Percentiles rank a stretch among this genome's conserved stretches.
Evolutionary conservation across 805 yeast genomes (phyloP).

Genomic region (Starmera pachycereana): DNA sequence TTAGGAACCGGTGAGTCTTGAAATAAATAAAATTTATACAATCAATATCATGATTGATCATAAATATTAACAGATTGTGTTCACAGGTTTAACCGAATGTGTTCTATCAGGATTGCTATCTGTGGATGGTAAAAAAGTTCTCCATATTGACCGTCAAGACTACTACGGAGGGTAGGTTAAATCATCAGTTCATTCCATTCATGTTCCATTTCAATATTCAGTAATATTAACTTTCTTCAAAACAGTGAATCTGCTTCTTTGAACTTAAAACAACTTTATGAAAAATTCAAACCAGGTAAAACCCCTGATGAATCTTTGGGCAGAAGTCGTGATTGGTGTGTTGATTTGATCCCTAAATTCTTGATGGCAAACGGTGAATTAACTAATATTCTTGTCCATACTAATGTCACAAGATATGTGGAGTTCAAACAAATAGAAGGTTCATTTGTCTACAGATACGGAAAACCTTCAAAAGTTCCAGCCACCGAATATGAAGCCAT

Average conservation of each 20-base stretch:
- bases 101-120: conserved; percentile 87
- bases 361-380: conserved; percentile 97
- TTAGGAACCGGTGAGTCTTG: conserved; percentile 22
- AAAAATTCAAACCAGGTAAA: conserved; percentile 73
- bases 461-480: conserved; percentile 91
- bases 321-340: conserved; percentile 95
- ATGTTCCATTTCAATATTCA: too few relatives aligned
- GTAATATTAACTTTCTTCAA: not conserved
- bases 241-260: conserved; percentile 68
- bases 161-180: conserved; percentile 64
- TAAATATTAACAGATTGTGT: not conserved
- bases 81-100: conserved; percentile 88
- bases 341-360: conserved; percentile 93
- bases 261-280: conserved; percentile 57
- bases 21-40: too few relatives aligned
- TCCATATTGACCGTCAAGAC: conserved; percentile 93
- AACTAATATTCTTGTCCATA: conserved; percentile 89
- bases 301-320: conserved; percentile 66
- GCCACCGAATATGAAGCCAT: conserved; percentile 87
- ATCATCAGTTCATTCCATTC: too few relatives aligned
- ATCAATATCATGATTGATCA: not conserved
- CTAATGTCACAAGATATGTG: conserved; percentile 90
- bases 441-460: conserved; percentile 77
- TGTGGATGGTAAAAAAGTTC: conserved; percentile 96
- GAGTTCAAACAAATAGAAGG: conserved; percentile 97